Base-by-base conservation (phyloP, 805 yeast species). In the Saccharomycopsis selenospora region DNA sequence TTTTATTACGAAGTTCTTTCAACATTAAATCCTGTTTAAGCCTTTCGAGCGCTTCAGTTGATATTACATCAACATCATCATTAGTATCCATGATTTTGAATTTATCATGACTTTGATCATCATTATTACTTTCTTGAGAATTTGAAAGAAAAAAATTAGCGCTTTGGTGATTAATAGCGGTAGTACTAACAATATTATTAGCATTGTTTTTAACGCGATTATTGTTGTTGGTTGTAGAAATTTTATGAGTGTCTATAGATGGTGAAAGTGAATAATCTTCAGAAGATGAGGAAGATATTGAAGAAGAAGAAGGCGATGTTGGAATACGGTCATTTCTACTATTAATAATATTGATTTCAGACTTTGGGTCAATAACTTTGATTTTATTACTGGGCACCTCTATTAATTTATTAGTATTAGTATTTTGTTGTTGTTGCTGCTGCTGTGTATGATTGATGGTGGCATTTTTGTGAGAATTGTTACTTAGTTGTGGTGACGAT, bases 321-420 rank as follows among this genome's bases (percentile, higher is more conserved):
- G 29, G 29, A 27, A 27, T 27, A 27, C 7, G 29, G 29, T 27
- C 29, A 11, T 27, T 27, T 6, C 38, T 17, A 20, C 29, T 27
- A 11, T 46, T 28, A 5, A 18, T 17, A 14, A 42, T 28, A 26
- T 47, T 47, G 41, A 47, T 47, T 25, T 47, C 46, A 8, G 46
- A 42, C 3, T 22, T 17, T 10, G 50, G 44, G 17, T 33, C 50
- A 11, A 47, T 27, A 3, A 44, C 50, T 36, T 47, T 47, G 26
- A 47, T 13, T 4, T n/a, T n/a, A 17, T 25, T 30, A 5, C 36
- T 42, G 20, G 47, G 14, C 27, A 28, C 26, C 45, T 11, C 27
- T 14, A 22, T 4, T 3, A 13, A 44, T 36, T 42, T 33, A n/a
- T n/a, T n/a, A n/a, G n/a, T n/a, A n/a, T n/a, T n/a, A n/a, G n/a